A percentile compares a stretch with the other conserved stretches of the same genome.
These are phyloP conservation scores for Serpula lacrymans DNA, from an alignment of 768 basidiomycete genomes.

Conservation along the genomic window DNA sequence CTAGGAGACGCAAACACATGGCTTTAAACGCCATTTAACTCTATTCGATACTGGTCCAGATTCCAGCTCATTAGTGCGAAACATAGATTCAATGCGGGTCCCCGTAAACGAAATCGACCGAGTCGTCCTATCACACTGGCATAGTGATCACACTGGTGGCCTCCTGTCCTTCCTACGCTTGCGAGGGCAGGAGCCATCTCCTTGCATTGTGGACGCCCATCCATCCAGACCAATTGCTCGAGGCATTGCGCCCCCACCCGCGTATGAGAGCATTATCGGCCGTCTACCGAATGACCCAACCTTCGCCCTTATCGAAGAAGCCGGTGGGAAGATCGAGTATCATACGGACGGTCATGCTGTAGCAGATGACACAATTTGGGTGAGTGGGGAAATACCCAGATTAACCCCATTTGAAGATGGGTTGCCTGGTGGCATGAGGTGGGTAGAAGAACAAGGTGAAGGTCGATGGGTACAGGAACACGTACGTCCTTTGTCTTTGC, in stretches of 20 bases:
- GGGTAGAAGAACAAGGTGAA: slow-evolving; percentile 34
- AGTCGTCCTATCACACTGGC: slow-evolving; percentile 79
- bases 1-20: slow-evolving; percentile 57
- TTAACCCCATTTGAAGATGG: slow-evolving; percentile 68
- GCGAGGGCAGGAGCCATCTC: slow-evolving; percentile 26
- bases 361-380: slow-evolving; percentile 60
- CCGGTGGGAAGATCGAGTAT: slow-evolving; percentile 54
- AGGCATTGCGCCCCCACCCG: slow-evolving; percentile 68
- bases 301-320: slow-evolving; percentile 57
- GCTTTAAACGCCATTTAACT: slow-evolving; percentile 44
- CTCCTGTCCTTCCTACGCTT: slow-evolving; percentile 60
- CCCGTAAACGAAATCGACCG: slow-evolving; percentile 53
- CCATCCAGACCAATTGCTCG: slow-evolving; percentile 71
- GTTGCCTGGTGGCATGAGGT: slow-evolving; percentile 63
- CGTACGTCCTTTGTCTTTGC: slow-evolving; percentile 30
- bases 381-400: slow-evolving; percentile 80
- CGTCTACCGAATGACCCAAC: slow-evolving; percentile 69
- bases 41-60: slow-evolving; percentile 89
- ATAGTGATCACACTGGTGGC: slow-evolving; percentile 72
- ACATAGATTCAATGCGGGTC: slow-evolving; percentile 57
- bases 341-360: slow-evolving; percentile 62
- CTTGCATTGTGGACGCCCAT: slow-evolving; percentile 68
- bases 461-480: slow-evolving; percentile 53
- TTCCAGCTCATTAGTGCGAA: slow-evolving; percentile 68
- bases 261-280: slow-evolving; percentile 52